Conservation (phyloP, 129 eudicot species). For the Pittosporum tobira region DNA sequence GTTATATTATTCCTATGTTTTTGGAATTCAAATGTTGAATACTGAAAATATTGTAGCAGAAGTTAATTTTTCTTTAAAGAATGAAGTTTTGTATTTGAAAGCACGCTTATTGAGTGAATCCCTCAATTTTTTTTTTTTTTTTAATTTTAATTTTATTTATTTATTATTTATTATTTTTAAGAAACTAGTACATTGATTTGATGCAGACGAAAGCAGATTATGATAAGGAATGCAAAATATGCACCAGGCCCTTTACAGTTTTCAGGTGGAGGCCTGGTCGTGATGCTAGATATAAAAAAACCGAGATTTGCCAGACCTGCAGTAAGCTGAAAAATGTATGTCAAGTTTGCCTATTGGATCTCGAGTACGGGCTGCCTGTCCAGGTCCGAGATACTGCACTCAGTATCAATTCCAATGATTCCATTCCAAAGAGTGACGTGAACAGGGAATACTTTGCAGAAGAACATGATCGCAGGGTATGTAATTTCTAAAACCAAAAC, state of each 20-base stretch:
- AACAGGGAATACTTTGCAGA: slow-evolving; percentile 84
- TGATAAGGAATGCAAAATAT: slow-evolving; percentile 90
- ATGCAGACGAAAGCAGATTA: slow-evolving; percentile 77
- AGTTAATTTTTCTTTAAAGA: too few species aligned
- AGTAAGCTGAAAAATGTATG: slow-evolving; percentile 85
- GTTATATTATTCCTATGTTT: too few species aligned
- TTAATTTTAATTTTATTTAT: too few species aligned
- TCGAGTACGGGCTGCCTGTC: slow-evolving; percentile 85
- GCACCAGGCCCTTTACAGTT: slow-evolving; percentile 85
- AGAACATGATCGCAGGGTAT: slow-evolving; percentile 91
- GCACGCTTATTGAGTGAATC: too few species aligned
- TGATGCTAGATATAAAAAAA: slow-evolving; percentile 83
- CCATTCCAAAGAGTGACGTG: slow-evolving; percentile 92
- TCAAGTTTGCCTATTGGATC: slow-evolving; percentile 91
- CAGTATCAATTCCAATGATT: slow-evolving; percentile 59
- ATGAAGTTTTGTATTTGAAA: too few species aligned
- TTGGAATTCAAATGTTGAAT: too few species aligned
- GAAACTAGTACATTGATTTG: neutral
- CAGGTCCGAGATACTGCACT: slow-evolving; percentile 95
- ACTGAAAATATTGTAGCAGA: too few species aligned
- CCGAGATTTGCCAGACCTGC: slow-evolving; percentile 87
- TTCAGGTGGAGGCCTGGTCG: slow-evolving; percentile 98
- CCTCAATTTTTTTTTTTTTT: too few species aligned
- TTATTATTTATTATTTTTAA: too few species aligned
- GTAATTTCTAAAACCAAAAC: slow-evolving; percentile 13